Percentiles rank a stretch among this genome's conserved stretches.
Conservation (phyloP, 148 eudicot genomes). For the Amaranthus cruentus region DNA sequence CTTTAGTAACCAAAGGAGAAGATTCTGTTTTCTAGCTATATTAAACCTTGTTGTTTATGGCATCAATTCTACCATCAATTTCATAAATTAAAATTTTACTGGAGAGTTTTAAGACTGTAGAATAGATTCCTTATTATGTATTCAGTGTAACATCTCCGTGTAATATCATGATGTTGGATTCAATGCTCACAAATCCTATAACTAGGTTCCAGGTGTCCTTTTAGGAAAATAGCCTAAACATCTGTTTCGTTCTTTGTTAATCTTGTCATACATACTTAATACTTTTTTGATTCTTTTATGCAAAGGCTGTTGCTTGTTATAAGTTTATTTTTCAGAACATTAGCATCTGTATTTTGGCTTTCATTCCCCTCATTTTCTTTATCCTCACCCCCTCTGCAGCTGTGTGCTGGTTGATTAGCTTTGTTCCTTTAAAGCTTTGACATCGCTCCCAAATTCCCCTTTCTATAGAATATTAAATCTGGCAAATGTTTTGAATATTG, state of each 20-base stretch:
- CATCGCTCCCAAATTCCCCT: not conserved
- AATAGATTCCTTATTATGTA: too few species aligned
- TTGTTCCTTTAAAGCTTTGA: not conserved
- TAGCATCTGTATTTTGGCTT: not conserved
- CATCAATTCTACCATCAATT: not conserved
- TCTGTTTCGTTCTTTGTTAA: not conserved
- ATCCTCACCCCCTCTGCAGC: not conserved
- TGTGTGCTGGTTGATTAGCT: not conserved
- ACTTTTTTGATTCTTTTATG: not conserved
- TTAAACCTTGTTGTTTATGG: not conserved
- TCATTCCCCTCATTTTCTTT: not conserved
- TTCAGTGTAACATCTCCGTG: too few species aligned
- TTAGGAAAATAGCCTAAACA: not conserved
- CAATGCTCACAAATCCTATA: too few species aligned
- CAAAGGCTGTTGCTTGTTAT: not conserved
- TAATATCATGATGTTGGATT: too few species aligned
- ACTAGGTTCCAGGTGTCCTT: not conserved
- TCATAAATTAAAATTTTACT: too few species aligned
- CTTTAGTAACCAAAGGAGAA: not conserved
- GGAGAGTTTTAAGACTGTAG: too few species aligned
- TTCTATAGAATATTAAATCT: not conserved
- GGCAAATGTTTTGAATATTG: not conserved
- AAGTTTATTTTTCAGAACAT: not conserved
- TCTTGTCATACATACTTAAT: not conserved
- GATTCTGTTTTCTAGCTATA: not conserved